These are phyloP conservation scores for Aphanomyces astaci DNA, from an alignment of 352 stramenopile genomes.

Conservation along the genomic window DNA sequence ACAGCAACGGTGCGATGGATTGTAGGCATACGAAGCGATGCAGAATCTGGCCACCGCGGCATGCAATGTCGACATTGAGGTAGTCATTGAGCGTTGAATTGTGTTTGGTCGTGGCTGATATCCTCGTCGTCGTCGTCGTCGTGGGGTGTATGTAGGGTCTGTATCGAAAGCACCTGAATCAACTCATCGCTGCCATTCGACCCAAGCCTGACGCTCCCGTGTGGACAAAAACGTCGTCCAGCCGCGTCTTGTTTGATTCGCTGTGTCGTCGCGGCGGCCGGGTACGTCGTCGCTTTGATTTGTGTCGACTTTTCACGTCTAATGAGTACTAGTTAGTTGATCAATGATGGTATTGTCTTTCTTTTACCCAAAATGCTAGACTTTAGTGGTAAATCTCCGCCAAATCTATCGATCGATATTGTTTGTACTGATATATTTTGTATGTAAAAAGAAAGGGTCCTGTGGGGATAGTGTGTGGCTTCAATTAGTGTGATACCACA, in stretches of 20 bases:
- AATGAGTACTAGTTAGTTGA: no score
- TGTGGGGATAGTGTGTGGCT: no score
- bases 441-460: no score
- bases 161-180: slow-evolving; percentile 46
- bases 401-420: no score
- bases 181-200: slow-evolving; percentile 50
- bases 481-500: no score
- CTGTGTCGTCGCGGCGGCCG: slow-evolving; percentile 52
- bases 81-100: no score
- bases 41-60: slow-evolving; percentile 28
- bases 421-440: no score
- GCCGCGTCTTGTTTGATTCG: slow-evolving; percentile 66
- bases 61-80: slow-evolving; percentile 35
- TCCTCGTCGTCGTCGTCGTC: not conserved
- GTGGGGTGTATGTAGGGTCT: slow-evolving; percentile 38
- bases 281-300: slow-evolving; percentile 27
- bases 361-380: no score
- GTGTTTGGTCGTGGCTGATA: no score
- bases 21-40: slow-evolving; percentile 37
- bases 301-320: no score
- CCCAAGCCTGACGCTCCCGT: slow-evolving; percentile 26
- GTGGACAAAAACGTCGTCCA: slow-evolving; percentile 60
- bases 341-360: no score
- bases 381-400: no score
- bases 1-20: not conserved